Evolutionary conservation across 139 green algal genomes (phyloP).

Genomic region (Volvox africanus): DNA sequence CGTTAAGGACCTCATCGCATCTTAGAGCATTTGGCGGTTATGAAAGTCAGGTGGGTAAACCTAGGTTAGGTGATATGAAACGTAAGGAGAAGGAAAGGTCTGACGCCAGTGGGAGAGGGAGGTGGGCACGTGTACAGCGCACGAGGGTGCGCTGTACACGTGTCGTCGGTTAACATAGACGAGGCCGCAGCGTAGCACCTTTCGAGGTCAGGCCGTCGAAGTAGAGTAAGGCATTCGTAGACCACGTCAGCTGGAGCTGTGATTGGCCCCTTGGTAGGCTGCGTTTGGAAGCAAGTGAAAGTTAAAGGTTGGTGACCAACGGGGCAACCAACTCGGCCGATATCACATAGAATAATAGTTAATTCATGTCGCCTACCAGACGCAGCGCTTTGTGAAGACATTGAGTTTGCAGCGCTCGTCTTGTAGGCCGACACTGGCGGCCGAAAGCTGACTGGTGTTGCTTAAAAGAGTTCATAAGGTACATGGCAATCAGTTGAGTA

Average conservation of each 20-base stretch:
- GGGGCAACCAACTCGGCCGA: no score
- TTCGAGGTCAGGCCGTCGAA: conserved; percentile 52
- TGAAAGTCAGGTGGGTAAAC: no score
- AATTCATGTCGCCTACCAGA: neutral
- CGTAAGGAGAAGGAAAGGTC: no score
- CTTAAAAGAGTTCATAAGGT: neutral
- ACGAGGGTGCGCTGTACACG: no score
- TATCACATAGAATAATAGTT: no score
- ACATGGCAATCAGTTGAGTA: neutral
- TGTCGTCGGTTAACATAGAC: no score
- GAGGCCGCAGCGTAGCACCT: neutral
- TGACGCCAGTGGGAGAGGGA: no score
- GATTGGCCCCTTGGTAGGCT: neutral
- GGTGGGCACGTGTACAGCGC: no score
- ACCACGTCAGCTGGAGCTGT: conserved; percentile 43
- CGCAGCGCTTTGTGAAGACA: conserved; percentile 44
- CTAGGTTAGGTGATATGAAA: no score
- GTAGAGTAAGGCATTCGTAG: conserved; percentile 53
- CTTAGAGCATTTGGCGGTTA: no score
- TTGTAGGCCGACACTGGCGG: neutral
- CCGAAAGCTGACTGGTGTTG: neutral
- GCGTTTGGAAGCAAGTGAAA: conserved; percentile 9
- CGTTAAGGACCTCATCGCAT: no score
- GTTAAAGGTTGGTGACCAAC: no score
- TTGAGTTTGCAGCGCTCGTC: neutral